Evolutionary conservation across 2,329 filamentous ascomycete species (phyloP), one percentile per base, ranked within the genome.

Genomic region (Neophaeococcomyces mojaviensis): DNA sequence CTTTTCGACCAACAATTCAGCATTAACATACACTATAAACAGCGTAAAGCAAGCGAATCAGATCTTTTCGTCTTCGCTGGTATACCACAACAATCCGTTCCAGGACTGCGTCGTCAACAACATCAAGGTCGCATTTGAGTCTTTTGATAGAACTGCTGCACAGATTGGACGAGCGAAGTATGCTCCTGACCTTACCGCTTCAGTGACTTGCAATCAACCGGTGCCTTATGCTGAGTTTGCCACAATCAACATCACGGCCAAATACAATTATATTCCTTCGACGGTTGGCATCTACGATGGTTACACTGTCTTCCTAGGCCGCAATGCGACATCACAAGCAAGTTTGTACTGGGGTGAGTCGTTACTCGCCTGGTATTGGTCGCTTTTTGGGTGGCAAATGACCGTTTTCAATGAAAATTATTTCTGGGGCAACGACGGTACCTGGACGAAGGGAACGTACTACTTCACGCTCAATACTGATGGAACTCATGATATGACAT

Each of bases 291-390:
- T 18, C n/a, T 44, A 32, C 19, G 18, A 20, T 22, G 41, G 41
- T n/a, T 19, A 15, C n/a, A 24, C 20, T 7, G 39, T 26, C n/a
- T 50, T 49, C 39, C 39, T 40, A 4, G 28, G 22, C 16, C 18
- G 37, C 30, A 35, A 49, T 15, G 13, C 34, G 9, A 30, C 36
- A 19, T 26, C 19, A 8, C 49, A 43, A 22, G 47, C 47, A 10
- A 51, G 49, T 35, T 47, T 51, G 3, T 51, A 39, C 28, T 50
- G 37, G 38, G 49, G 48, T 10, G 38, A 50, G 28, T 50, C 49
- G 15, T 26, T 52, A 12, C 34, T 52, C 16, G 19, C 34, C 12
- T 42, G 19, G 43, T 46, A 46, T 24, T 40, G 36, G 4, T 19
- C 43, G 7, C 19, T 40, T 18, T 5, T 28, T 28, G 24, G 5